Conservation (phyloP, 306 rosid genomes). For the Vigna hirtella region DNA sequence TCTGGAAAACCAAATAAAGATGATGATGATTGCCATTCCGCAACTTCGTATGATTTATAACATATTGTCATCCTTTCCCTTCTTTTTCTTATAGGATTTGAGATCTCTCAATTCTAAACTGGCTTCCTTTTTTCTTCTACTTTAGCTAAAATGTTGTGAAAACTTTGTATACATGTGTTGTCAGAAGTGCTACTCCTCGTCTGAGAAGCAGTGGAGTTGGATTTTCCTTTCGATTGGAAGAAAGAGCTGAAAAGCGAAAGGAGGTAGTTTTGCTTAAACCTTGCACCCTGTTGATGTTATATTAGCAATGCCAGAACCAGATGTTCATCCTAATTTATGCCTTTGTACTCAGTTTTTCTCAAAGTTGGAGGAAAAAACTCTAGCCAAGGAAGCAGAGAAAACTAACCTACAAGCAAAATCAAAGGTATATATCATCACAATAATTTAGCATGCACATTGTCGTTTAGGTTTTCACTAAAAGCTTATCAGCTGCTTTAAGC, state of each 20-base stretch:
- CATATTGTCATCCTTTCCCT: conserved; percentile 14
- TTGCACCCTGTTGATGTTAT: conserved; percentile 10
- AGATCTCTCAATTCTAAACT: conserved; percentile 10
- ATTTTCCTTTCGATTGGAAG: conserved; percentile 87
- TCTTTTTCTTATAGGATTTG: conserved; percentile 21
- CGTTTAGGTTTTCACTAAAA: conserved; percentile 29
- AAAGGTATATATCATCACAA: conserved; percentile 60
- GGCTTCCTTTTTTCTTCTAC: conserved; percentile 20
- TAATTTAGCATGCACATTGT: background rate
- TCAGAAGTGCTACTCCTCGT: conserved; percentile 59
- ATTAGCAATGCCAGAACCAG: conserved; percentile 5
- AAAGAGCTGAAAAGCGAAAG: conserved; percentile 94
- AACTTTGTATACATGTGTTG: conserved; percentile 17
- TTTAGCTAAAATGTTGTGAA: conserved; percentile 29
- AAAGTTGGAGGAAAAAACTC: conserved; percentile 89
- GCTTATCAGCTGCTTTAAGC: conserved; percentile 27
- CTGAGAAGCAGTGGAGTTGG: conserved; percentile 64
- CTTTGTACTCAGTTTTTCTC: conserved; percentile 75
- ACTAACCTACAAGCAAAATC: conserved; percentile 81
- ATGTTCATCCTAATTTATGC: conserved; percentile 14
- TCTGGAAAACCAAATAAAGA: conserved; percentile 53
- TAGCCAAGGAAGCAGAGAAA: conserved; percentile 90
- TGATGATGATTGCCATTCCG: conserved; percentile 80
- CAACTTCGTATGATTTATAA: conserved; percentile 74
- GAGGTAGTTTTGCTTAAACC: conserved; percentile 63